phyloP scores from a whole-genome alignment of 768 basidiomycete species.

The Clitopilus passeckerianus region DNA sequence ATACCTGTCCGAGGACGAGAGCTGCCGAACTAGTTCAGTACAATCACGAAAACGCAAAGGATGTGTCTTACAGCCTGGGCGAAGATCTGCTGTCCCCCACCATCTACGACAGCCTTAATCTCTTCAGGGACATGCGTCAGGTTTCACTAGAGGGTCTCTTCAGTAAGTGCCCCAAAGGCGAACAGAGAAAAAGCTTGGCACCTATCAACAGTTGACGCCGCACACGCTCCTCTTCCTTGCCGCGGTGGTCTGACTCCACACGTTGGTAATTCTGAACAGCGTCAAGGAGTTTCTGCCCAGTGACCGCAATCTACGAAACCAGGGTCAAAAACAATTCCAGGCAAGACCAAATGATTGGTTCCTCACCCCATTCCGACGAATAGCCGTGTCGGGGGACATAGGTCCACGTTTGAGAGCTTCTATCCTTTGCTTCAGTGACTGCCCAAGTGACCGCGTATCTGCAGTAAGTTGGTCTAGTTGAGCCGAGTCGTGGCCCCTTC shows the following conservation, averaged over 20 bases:
- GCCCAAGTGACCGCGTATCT: slow-evolving; percentile 57
- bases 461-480: slow-evolving; percentile 53
- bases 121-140: slow-evolving; percentile 82
- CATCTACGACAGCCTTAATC: slow-evolving; percentile 64
- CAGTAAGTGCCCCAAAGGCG: not conserved
- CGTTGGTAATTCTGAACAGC: slow-evolving; percentile 74
- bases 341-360: not conserved
- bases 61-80: slow-evolving; percentile 53
- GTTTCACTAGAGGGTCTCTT: slow-evolving; percentile 55
- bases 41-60: slow-evolving; percentile 1
- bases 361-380: slow-evolving; percentile 34
- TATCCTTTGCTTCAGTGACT: slow-evolving; percentile 54
- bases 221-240: slow-evolving; percentile 59
- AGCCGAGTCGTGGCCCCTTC: slow-evolving; percentile 17
- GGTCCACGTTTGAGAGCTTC: slow-evolving; percentile 41
- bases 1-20: slow-evolving; percentile 75
- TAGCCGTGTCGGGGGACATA: slow-evolving; percentile 24
- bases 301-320: slow-evolving; percentile 43
- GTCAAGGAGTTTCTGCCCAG: slow-evolving; percentile 69
- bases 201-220: slow-evolving; percentile 80
- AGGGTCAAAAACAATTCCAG: not conserved
- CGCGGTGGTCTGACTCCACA: slow-evolving; percentile 67
- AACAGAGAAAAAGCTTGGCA: slow-evolving; percentile 13
- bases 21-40: slow-evolving; percentile 29
- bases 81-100: slow-evolving; percentile 68